These are phyloP conservation scores for Coelastrella sp. DNA, from an alignment of 139 green algal genomes.

Conservation along the genomic window DNA sequence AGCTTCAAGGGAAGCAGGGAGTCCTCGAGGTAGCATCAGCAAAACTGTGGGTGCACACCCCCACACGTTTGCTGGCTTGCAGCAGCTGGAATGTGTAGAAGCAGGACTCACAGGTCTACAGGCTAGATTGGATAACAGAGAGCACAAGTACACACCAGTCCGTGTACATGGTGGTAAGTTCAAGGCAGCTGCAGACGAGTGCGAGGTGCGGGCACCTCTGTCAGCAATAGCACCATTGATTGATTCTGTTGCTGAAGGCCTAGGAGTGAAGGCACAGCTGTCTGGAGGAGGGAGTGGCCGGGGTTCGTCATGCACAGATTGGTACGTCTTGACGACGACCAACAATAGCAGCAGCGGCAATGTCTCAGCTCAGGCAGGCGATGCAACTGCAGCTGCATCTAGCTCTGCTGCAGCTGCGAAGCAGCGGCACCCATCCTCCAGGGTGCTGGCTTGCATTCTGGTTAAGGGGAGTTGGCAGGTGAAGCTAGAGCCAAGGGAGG, in stretches of 20 bases:
- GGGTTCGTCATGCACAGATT: not conserved
- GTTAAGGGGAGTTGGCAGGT: not conserved
- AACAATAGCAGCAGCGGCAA: constrained; percentile 1
- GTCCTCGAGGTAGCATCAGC: not conserved
- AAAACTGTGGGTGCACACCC: not conserved
- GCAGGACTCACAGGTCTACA: not conserved
- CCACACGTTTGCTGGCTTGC: not conserved
- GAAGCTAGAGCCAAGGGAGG: not conserved
- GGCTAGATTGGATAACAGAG: not conserved
- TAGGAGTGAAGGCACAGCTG: not conserved
- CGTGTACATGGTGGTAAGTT: not conserved
- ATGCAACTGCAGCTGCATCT: constrained; percentile 7
- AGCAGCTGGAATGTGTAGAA: not conserved
- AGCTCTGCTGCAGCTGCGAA: not conserved
- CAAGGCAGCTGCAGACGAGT: not conserved
- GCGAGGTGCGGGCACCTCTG: not conserved
- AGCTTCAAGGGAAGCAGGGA: not conserved
- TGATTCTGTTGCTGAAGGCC: not conserved
- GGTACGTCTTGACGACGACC: not conserved
- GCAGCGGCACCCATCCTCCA: not conserved
- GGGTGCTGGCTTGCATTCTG: not conserved
- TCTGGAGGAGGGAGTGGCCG: not conserved
- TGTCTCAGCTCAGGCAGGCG: not conserved
- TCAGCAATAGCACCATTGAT: not conserved
- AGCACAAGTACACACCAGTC: not conserved